Evolutionary conservation across 257 asterid species (phyloP).

Genomic region (Jaltomata sinuosa): DNA sequence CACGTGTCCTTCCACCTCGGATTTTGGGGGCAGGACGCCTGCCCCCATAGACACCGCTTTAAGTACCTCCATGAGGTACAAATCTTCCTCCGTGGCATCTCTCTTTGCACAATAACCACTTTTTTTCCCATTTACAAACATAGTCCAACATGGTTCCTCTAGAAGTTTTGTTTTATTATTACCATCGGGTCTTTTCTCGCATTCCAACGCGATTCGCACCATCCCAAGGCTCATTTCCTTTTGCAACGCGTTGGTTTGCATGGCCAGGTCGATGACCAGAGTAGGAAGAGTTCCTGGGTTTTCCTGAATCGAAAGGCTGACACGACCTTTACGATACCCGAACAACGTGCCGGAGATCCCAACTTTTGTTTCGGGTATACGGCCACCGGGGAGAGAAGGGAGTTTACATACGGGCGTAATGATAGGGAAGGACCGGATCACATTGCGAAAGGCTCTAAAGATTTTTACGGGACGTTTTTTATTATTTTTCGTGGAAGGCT

Average conservation of each 20-base stretch:
- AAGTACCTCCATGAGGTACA: constrained; percentile 68
- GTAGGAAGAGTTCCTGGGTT: constrained; percentile 30
- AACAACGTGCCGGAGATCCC: constrained; percentile 59
- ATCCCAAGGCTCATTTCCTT: constrained; percentile 39
- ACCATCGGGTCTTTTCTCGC: constrained; percentile 15
- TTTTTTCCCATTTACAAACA: constrained; percentile 82
- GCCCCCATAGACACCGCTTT: constrained; percentile 86
- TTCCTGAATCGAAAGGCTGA: constrained; percentile 34
- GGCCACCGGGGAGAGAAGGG: constrained; percentile 58
- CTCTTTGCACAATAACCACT: constrained; percentile 52
- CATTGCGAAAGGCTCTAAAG: constrained; percentile 53
- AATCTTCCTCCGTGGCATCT: constrained; percentile 64
- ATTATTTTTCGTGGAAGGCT: constrained; percentile 42
- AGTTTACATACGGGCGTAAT: constrained; percentile 50
- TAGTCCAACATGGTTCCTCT: constrained; percentile 78
- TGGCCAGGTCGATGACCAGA: constrained; percentile 32
- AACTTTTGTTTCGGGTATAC: background rate
- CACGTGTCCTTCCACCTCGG: constrained; percentile 42
- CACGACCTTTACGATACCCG: constrained; percentile 42
- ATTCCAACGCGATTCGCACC: constrained; percentile 37
- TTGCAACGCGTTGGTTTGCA: constrained; percentile 28
- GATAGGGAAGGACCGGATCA: constrained; percentile 77
- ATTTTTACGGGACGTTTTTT: constrained; percentile 21
- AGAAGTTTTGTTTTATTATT: constrained; percentile 18
- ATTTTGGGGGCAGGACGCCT: constrained; percentile 60